Evolutionary conservation across 2,329 filamentous ascomycete species (phyloP).

Genomic region (Epichloe uncinata): DNA sequence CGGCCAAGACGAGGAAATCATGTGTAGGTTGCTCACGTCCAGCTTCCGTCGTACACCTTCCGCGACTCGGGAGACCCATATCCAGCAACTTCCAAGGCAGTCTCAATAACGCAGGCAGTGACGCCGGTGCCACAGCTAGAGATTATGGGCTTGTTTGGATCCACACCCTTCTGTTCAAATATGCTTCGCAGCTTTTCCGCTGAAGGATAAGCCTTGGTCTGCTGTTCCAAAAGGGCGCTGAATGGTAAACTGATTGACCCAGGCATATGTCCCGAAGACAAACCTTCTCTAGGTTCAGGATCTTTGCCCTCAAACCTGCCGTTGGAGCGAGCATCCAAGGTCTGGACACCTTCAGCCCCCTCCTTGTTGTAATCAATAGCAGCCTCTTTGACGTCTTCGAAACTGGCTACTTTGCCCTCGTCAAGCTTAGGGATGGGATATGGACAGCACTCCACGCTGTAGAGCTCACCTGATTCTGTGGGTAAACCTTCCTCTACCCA

Average conservation of each 20-base stretch:
- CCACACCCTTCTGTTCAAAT: constrained; percentile 68
- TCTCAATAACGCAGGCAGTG: constrained; percentile 81
- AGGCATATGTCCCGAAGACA: constrained; percentile 86
- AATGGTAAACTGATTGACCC: constrained; percentile 76
- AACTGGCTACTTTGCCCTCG: constrained; percentile 56
- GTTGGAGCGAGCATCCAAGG: constrained; percentile 71
- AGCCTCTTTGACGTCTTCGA: constrained; percentile 70
- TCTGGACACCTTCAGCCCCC: constrained; percentile 68
- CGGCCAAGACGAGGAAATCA: neutral
- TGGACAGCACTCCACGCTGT: constrained; percentile 49
- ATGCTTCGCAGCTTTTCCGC: constrained; percentile 58
- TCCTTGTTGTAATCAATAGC: constrained; percentile 68
- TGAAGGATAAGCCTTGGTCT: constrained; percentile 68
- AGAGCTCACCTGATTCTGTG: constrained; percentile 65
- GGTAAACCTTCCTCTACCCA: constrained; percentile 79
- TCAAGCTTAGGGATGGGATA: constrained; percentile 52
- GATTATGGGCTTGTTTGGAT: constrained; percentile 69
- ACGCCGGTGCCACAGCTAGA: constrained; percentile 88
- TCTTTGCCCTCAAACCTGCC: constrained; percentile 73
- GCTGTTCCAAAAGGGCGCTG: constrained; percentile 63
- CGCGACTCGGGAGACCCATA: constrained; percentile 55
- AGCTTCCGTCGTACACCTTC: constrained; percentile 87
- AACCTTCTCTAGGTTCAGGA: constrained; percentile 72
- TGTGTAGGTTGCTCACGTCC: constrained; percentile 58
- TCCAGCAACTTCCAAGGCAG: constrained; percentile 66